A percentile compares a stretch with the other conserved stretches of the same genome.
Evolutionary conservation across 2,329 filamentous ascomycete species (phyloP).

Genomic region (Cercospora citrullina): DNA sequence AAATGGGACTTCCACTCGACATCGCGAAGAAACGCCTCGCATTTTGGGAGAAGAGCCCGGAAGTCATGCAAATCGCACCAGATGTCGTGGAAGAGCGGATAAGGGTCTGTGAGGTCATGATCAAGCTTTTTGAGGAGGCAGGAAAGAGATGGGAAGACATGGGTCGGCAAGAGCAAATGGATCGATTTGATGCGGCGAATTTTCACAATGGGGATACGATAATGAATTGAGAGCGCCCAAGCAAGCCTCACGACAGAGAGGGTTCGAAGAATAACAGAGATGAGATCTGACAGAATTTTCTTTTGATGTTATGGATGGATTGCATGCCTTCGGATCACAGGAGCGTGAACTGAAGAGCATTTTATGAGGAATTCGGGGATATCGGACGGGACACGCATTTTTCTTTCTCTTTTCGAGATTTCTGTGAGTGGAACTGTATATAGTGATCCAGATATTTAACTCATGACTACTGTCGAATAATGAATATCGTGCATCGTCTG

Average conservation of each 20-base stretch:
- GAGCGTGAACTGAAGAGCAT: neutral
- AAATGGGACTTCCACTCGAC: slow-evolving; percentile 8
- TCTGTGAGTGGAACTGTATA: neutral
- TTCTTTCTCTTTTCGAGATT: neutral
- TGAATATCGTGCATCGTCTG: neutral
- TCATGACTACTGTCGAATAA: neutral
- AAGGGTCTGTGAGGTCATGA: slow-evolving; percentile 25
- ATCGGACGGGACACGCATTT: neutral
- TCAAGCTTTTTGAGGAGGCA: slow-evolving; percentile 21
- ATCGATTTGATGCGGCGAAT: slow-evolving; percentile 5
- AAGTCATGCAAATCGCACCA: slow-evolving; percentile 12
- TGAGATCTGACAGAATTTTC: neutral
- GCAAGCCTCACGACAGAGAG: neutral
- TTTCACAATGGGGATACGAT: neutral
- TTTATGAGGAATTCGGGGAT: neutral
- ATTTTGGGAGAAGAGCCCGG: slow-evolving; percentile 16
- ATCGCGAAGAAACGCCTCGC: slow-evolving; percentile 10
- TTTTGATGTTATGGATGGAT: neutral
- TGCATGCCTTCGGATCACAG: neutral
- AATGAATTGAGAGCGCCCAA: neutral
- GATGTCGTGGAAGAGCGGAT: slow-evolving; percentile 21
- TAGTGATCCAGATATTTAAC: neutral
- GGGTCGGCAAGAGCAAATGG: slow-evolving; percentile 3
- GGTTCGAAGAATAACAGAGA: neutral
- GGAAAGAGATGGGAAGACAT: slow-evolving; percentile 9